phyloP scores from a whole-genome alignment of 192 early-diverging fungal species.

The Hyaloraphidium curvatum region DNA sequence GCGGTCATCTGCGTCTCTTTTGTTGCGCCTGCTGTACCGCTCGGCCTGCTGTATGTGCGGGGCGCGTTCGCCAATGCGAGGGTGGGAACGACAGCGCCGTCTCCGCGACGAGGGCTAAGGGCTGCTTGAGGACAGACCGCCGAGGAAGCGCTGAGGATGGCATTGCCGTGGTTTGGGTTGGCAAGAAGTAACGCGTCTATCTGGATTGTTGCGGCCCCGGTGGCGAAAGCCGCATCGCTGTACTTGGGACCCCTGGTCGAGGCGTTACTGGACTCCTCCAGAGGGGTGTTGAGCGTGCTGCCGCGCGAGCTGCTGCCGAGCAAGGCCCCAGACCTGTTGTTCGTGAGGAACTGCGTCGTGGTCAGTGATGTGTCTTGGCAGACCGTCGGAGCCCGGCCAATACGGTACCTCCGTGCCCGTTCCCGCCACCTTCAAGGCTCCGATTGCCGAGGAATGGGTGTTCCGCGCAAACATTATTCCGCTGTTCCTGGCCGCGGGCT shows the following conservation, averaged over 20 bases:
- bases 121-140: no score
- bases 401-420: not conserved
- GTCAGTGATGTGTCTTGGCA: slow-evolving; percentile 10
- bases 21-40: slow-evolving; percentile 15
- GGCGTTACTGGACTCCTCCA: slow-evolving; percentile 14
- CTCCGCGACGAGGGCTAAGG: not conserved
- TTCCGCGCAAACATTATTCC: slow-evolving; percentile 52
- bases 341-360: slow-evolving; percentile 24
- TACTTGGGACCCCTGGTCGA: slow-evolving; percentile 36
- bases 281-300: slow-evolving; percentile 23
- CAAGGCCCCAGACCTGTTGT: slow-evolving; percentile 10
- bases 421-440: slow-evolving; percentile 25
- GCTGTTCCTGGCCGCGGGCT: slow-evolving; percentile 19
- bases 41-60: slow-evolving; percentile 5
- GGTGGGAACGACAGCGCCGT: not conserved
- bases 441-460: slow-evolving; percentile 50
- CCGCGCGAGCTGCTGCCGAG: slow-evolving; percentile 9
- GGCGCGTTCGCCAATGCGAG: not conserved
- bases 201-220: not conserved
- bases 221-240: slow-evolving; percentile 7
- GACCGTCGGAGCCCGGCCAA: not conserved
- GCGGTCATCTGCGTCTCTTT: slow-evolving; percentile 20
- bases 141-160: no score
- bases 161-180: no score
- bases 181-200: not conserved